Evolutionary conservation across 768 basidiomycete species (phyloP).

Genomic region (Dentipellis sp.): DNA sequence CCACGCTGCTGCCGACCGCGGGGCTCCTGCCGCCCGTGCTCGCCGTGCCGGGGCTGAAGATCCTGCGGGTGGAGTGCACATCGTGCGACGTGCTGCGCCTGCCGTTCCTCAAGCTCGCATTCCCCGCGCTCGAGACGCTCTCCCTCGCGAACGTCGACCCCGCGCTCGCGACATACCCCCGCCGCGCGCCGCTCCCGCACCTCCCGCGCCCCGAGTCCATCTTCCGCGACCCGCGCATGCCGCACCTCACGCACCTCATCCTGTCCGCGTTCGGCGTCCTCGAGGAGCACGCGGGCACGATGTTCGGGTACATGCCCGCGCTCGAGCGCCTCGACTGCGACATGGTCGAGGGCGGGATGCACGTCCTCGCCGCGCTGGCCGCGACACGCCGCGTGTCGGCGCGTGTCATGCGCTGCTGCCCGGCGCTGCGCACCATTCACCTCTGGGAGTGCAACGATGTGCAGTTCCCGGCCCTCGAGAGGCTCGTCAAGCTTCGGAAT

Average conservation of each 20-base stretch:
- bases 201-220: conserved; percentile 9
- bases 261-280: conserved; percentile 6
- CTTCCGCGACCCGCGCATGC: conserved; percentile 13
- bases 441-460: conserved; percentile 10
- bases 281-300: conserved; percentile 3
- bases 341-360: conserved; percentile 3
- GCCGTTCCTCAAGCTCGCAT: conserved; percentile 9
- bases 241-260: conserved; percentile 5
- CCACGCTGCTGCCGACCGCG: neutral
- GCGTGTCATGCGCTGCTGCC: conserved; percentile 1
- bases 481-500: conserved; percentile 9
- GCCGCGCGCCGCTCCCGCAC: neutral
- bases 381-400: neutral
- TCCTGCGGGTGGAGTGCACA: conserved; percentile 4
- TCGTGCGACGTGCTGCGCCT: conserved; percentile 6
- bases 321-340: conserved; percentile 12
- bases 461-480: neutral
- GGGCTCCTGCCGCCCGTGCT: conserved; percentile 1
- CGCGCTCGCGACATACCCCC: neutral
- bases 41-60: conserved; percentile 3
- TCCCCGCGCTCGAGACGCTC: conserved; percentile 10
- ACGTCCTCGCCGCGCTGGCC: conserved; percentile 5
- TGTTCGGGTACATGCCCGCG: conserved; percentile 10
- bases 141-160: conserved; percentile 6
- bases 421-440: conserved; percentile 4